Percentiles rank a stretch among this genome's conserved stretches.
Conservation (phyloP, 305 asterid genomes). For the Fraxinus albicans region DNA sequence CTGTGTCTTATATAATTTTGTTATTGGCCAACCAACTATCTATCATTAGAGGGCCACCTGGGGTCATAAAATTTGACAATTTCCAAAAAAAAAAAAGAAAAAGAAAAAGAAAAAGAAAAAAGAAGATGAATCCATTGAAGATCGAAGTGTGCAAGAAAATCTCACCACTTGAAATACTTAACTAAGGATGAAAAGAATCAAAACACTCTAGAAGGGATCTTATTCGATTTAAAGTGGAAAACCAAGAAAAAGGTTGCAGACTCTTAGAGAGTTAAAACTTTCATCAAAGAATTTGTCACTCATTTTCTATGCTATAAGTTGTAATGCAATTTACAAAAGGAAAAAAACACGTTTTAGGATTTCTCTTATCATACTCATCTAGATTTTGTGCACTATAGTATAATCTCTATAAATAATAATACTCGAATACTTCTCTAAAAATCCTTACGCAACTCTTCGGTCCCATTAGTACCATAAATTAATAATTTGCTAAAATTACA, state of each 20-base stretch:
- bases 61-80: neutral
- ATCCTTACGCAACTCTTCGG: neutral
- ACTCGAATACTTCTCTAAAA: neutral
- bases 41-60: neutral
- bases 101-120: too few relatives aligned
- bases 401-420: neutral
- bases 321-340: slow-evolving; percentile 22
- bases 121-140: slow-evolving; percentile 5
- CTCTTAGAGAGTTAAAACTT: slow-evolving; percentile 28
- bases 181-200: slow-evolving; percentile 27
- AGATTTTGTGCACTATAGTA: neutral
- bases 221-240: slow-evolving; percentile 44
- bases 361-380: neutral
- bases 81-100: neutral
- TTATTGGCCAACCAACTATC: neutral
- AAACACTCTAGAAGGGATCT: slow-evolving; percentile 28
- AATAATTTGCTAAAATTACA: neutral
- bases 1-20: neutral
- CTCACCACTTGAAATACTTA: slow-evolving; percentile 1
- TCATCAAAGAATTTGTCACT: slow-evolving; percentile 13
- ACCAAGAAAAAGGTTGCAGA: slow-evolving; percentile 26
- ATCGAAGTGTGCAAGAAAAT: neutral
- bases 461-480: too few relatives aligned
- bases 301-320: slow-evolving; percentile 27
- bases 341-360: neutral